These are phyloP conservation scores for Phytomonas serpens DNA, from an alignment of 208 protist genomes.

Conservation along the genomic window DNA sequence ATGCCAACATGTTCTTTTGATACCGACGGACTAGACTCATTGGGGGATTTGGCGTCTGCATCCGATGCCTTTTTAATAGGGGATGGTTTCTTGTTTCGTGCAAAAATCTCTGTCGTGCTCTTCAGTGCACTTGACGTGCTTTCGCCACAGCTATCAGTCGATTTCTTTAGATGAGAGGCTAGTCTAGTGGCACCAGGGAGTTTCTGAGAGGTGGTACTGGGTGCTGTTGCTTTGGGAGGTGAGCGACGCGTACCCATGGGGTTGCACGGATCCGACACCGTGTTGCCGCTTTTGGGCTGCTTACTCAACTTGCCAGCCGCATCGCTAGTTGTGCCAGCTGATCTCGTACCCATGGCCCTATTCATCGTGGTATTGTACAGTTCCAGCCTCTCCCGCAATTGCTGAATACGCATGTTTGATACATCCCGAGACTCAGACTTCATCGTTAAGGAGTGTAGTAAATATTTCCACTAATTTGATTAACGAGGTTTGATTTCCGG, in stretches of 20 bases:
- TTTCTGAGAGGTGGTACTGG: not conserved
- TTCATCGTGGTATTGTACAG: slow-evolving; percentile 57
- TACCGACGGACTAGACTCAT: not conserved
- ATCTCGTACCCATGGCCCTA: not conserved
- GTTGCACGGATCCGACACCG: not conserved
- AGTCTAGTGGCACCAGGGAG: not conserved
- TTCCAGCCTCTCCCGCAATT: slow-evolving; percentile 63
- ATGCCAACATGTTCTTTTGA: not conserved
- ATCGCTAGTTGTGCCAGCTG: not conserved
- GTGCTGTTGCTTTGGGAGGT: not conserved
- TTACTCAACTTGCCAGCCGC: not conserved
- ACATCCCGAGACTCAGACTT: not conserved
- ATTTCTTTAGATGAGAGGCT: not conserved
- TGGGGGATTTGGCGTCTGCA: not conserved
- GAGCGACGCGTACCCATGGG: not conserved
- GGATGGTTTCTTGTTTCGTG: not conserved
- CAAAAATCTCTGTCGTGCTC: not conserved
- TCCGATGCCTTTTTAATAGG: not conserved
- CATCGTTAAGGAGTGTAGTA: not conserved
- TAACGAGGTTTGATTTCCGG: not conserved
- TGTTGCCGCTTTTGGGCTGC: not conserved
- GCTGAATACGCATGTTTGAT: slow-evolving; percentile 45
- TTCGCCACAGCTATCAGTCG: not conserved
- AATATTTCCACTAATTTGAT: not conserved
- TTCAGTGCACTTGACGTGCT: not conserved